These are phyloP conservation scores for Toxoplasma gondii DNA, from an alignment of 169 alveolate genomes.

Conservation along the genomic window DNA sequence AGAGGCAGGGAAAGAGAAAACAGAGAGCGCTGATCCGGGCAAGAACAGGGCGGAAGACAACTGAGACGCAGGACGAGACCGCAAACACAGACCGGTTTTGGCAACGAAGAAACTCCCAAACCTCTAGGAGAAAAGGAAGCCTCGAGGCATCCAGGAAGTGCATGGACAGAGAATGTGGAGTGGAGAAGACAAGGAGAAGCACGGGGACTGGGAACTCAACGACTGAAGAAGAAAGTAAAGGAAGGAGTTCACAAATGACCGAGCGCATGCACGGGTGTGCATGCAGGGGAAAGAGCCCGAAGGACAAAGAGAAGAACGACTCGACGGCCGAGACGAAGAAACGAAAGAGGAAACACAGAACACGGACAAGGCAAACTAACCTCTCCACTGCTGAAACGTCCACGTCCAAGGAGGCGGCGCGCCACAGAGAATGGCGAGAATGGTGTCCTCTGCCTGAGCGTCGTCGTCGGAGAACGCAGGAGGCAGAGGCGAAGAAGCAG, in stretches of 20 bases:
- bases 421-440: background rate
- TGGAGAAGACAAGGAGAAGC: background rate
- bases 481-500: background rate
- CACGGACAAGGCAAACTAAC: background rate
- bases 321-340: background rate
- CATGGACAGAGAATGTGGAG: background rate
- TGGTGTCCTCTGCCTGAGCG: background rate
- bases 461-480: too few species aligned
- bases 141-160: background rate
- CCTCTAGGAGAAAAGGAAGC: background rate
- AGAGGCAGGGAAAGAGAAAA: background rate
- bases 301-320: background rate
- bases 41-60: background rate
- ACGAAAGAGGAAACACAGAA: background rate
- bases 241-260: too few species aligned
- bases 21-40: too few species aligned
- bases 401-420: conserved; percentile 30
- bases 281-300: too few species aligned
- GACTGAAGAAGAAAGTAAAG: too few species aligned
- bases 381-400: conserved; percentile 29
- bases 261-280: too few species aligned
- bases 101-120: background rate
- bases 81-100: background rate
- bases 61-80: background rate
- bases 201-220: too few species aligned